phyloP scores from a whole-genome alignment of 2,329 filamentous ascomycete genomes.

The Coleophoma cylindrospora region DNA sequence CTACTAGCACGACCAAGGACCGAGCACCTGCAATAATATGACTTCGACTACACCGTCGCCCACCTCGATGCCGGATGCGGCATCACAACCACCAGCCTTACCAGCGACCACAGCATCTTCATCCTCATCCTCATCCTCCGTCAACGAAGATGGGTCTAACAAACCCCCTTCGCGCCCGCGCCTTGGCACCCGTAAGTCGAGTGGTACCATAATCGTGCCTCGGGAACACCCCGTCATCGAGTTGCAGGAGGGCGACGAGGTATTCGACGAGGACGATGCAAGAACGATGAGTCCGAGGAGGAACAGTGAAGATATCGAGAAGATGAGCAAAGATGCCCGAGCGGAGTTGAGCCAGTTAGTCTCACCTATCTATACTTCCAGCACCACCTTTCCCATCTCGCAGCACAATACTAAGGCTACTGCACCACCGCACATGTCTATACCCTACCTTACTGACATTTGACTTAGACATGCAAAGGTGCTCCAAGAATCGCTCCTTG shows the following conservation, averaged over 20 bases:
- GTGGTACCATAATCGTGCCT: slow-evolving; percentile 77
- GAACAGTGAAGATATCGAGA: slow-evolving; percentile 86
- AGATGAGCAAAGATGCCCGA: slow-evolving; percentile 77
- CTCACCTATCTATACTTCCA: not conserved
- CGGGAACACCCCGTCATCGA: slow-evolving; percentile 71
- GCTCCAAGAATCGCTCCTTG: slow-evolving; percentile 83
- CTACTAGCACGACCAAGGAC: too few relatives aligned
- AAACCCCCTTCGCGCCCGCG: slow-evolving; percentile 46
- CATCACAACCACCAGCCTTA: too few relatives aligned
- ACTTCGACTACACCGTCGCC: too few relatives aligned
- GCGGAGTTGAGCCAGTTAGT: slow-evolving; percentile 53
- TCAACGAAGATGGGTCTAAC: slow-evolving; percentile 8
- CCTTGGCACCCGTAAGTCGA: slow-evolving; percentile 70
- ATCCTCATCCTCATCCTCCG: slow-evolving; percentile 14
- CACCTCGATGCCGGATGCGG: too few relatives aligned
- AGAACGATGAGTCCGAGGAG: slow-evolving; percentile 90
- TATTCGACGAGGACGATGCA: slow-evolving; percentile 79
- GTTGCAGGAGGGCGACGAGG: slow-evolving; percentile 59
- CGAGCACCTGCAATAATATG: too few relatives aligned
- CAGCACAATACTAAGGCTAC: too few relatives aligned
- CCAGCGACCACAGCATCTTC: slow-evolving; percentile 4
- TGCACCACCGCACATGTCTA: not conserved
- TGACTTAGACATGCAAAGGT: slow-evolving; percentile 72
- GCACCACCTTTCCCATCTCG: not conserved
- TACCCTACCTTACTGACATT: not conserved